A percentile compares a stretch with the other conserved stretches of the same genome.
Evolutionary conservation across 768 basidiomycete species (phyloP).

Genomic region (Macrolepiota dolichaula): DNA sequence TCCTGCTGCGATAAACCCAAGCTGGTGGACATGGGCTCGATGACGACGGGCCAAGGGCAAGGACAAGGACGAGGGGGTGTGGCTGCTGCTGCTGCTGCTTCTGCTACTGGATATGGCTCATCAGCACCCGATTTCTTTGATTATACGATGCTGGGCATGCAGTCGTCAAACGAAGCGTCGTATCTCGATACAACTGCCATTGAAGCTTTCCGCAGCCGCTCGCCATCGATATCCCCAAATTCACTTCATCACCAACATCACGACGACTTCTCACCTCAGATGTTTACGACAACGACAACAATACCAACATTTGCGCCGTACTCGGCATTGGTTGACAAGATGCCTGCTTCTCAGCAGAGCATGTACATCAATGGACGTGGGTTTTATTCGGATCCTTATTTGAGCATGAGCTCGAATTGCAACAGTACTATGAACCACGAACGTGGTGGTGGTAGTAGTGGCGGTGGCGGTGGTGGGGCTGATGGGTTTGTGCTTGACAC

Average conservation of each 20-base stretch:
- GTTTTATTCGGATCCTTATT: constrained; percentile 14
- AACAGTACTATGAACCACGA: background rate
- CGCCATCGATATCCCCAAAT: constrained; percentile 28
- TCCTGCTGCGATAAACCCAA: constrained; percentile 9
- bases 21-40: background rate
- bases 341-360: constrained; percentile 22
- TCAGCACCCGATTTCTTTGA: constrained; percentile 1
- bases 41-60: background rate
- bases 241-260: constrained; percentile 23
- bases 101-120: background rate
- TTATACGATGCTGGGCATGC: constrained; percentile 10
- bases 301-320: background rate
- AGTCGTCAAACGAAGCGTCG: background rate
- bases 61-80: background rate
- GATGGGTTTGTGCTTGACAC: constrained; percentile 1
- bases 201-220: constrained; percentile 23
- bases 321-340: constrained; percentile 13
- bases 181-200: constrained; percentile 7
- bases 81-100: too few relatives aligned
- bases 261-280: constrained; percentile 16
- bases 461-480: too few relatives aligned
- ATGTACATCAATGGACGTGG: constrained; percentile 22
- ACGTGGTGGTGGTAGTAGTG: too few relatives aligned
- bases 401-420: constrained; percentile 18
- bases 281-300: background rate